Evolutionary conservation across 129 eudicot genomes (phyloP), one percentile per base, ranked within the genome.

Genomic region (Flaveria brownii): DNA sequence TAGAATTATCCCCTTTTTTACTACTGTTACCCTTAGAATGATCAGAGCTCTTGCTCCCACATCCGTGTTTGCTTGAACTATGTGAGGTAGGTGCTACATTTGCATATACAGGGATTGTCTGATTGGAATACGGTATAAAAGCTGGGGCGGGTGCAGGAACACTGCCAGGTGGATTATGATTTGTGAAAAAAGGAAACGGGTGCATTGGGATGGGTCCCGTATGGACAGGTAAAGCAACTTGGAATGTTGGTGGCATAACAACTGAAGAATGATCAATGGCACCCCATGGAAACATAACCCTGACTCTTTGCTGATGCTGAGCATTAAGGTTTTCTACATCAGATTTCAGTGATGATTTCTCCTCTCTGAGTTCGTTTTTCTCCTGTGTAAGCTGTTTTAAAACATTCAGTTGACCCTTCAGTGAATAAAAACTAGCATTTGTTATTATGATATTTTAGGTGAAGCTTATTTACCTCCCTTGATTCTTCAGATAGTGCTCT

Each of bases 341-440:
- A 20, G 87, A 77, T 81, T 83, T 85, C 16, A 88, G 84, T 54
- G 86, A 80, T 17, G 84, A 77, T 76, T 83, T 88, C 84, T 88
- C 92, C 65, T 80, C 83, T 81, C 84, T 83, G 43, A 88, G 87
- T 78, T 88, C 92, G 66, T 81, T 85, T 51, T 85, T 88, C 84
- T 88, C 92, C 83, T 74, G 87, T 43, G 81, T 88, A 25, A 88
- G 77, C 92, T 87, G 86, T 80, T 76, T 39, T 50, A 73, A 25
- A 41, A 28, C 28, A 17, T 26, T 49, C 56, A 42, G 3, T 51
- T 13, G 75, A 72, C 30, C 36, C 36, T 60, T 13, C 11, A 59
- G 60, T 67, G 26, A 42, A 75, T 13, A 20, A 1, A 26, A 46
- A 66, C 54, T 33, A 65, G 28, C 25, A 51, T 13, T 41, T 10